Conservation (phyloP, 2,329 filamentous ascomycete species). For the Fusarium zealandicum region DNA sequence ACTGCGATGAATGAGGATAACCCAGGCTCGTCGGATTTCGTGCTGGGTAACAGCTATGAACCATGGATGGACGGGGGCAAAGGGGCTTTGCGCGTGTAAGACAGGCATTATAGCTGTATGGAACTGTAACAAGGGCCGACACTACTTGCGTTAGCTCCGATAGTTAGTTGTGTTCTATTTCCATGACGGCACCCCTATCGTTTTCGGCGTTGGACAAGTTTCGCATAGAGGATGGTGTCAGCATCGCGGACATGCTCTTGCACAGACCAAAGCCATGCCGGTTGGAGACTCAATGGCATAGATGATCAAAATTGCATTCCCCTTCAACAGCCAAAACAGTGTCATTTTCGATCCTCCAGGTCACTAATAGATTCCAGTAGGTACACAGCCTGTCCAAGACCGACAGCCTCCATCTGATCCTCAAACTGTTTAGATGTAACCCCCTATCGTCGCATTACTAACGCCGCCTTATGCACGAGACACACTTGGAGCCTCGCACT, state of each 20-base stretch:
- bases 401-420: no score
- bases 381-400: no score
- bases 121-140: constrained; percentile 23
- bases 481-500: background rate
- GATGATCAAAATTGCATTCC: constrained; percentile 4
- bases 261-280: constrained; percentile 14
- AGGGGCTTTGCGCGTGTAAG: constrained; percentile 16
- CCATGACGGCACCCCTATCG: constrained; percentile 3
- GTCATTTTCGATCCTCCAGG: no score
- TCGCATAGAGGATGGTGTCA: constrained; percentile 26
- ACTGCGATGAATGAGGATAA: background rate
- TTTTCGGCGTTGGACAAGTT: background rate
- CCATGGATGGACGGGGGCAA: constrained; percentile 11
- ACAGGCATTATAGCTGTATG: constrained; percentile 12
- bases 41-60: constrained; percentile 14
- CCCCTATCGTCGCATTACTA: constrained; percentile 9
- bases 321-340: background rate
- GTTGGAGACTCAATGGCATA: background rate
- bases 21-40: background rate
- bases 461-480: constrained; percentile 18
- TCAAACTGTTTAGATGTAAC: no score
- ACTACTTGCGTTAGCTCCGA: constrained; percentile 6
- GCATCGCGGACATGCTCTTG: constrained; percentile 15
- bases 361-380: no score
- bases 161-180: no score